Evolutionary conservation across 257 asterid species (phyloP), one percentile per base, ranked within the genome.

Genomic region (Echites panduratus): DNA sequence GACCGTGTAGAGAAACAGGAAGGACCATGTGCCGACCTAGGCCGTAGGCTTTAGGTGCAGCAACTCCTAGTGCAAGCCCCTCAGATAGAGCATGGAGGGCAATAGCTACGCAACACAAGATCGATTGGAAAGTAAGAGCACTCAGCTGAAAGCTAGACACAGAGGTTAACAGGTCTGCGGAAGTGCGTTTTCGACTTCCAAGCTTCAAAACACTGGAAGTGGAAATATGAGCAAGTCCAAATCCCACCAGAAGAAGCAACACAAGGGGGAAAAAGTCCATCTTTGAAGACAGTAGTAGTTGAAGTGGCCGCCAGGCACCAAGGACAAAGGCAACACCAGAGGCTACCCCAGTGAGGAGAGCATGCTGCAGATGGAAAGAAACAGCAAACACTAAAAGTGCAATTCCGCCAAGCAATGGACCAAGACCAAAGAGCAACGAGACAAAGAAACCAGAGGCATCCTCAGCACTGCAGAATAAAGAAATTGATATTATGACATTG

Each of bases 1-100:
- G 86, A 17, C 99, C 99, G 11, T 94, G 99, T 70, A 91, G 88
- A 57, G 97, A 89, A 50, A 89, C 99, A 0, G 99, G 99, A 22
- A 94, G 95, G 75, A 94, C 96, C 96, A 94, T 94, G 86, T 94
- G 95, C 77, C 89, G 82, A 47, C 99, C 99, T 1, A 92, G 91
- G 19, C 97, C 99, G 12, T 92, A 92, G 0, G 99, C 99, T 79
- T 92, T 92, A 32, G 99, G 99, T 71, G 98, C 99, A 24, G 98
- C 99, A 14, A 95, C 99, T 32, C 99, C 99, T 57, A 95, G 72
- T 0, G 98, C 99, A 14, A 95, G 95, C 62, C 99, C 99, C 87
- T 95, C 99, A 0, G 98, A 82, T 0, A 95, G 82, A 32, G 98
- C 97, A 32, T 95, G 99, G 76, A 95, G 84, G 76, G 90, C 95